Evolutionary conservation across 306 rosid genomes (phyloP).

Genomic region (Lathyrus tuberosus): DNA sequence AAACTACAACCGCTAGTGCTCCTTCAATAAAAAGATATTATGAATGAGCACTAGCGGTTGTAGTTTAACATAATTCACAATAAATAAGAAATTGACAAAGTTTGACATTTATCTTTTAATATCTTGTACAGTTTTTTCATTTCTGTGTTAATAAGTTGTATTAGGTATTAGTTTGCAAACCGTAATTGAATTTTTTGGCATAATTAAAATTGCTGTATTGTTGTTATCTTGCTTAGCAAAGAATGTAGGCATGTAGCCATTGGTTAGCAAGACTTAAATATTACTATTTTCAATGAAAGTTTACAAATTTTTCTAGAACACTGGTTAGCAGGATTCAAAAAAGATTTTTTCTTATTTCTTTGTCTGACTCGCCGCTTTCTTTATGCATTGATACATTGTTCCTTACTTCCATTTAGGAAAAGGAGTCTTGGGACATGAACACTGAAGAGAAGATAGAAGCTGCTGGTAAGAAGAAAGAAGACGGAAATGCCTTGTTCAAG

Average conservation of each 20-base stretch:
- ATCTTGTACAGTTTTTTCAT: neutral
- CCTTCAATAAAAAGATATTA: no score
- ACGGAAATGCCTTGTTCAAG: slow-evolving; percentile 84
- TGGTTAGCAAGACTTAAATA: neutral
- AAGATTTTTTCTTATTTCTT: neutral
- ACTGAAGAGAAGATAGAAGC: slow-evolving; percentile 78
- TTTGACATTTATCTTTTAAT: neutral
- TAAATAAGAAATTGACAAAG: neutral
- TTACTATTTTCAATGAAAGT: neutral
- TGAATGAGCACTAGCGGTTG: neutral
- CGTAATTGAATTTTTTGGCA: neutral
- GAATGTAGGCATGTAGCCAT: no score
- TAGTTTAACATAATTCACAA: neutral
- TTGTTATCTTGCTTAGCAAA: neutral
- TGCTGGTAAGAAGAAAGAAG: slow-evolving; percentile 86
- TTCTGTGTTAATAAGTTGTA: neutral
- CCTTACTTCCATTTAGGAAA: slow-evolving; percentile 51
- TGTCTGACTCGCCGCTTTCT: neutral
- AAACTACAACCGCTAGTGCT: no score
- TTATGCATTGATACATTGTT: neutral
- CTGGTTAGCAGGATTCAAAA: neutral
- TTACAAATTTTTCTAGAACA: neutral
- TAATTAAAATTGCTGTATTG: neutral
- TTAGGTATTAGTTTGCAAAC: neutral
- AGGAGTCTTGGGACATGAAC: slow-evolving; percentile 90